Evolutionary conservation across 495 filamentous ascomycete species (phyloP).

Genomic region (Chaetomium tenue): DNA sequence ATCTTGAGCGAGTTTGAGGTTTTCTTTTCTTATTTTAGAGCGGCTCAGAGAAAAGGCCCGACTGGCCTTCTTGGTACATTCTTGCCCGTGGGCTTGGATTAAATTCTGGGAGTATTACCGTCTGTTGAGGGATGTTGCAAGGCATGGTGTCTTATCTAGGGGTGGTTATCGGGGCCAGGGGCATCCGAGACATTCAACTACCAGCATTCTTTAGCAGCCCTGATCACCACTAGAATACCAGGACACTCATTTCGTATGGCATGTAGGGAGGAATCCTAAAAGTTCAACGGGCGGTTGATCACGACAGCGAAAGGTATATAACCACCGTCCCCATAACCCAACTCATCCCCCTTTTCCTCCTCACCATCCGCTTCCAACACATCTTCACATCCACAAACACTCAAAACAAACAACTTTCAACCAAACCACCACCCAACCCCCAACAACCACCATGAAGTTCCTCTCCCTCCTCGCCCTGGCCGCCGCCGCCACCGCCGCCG

Average conservation of each 20-base stretch:
- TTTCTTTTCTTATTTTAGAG: background rate
- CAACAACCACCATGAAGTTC: slow-evolving; percentile 29
- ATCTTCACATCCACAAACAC: background rate
- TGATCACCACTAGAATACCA: background rate
- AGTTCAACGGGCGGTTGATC: background rate
- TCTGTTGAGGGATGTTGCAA: background rate
- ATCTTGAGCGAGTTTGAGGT: too few species aligned
- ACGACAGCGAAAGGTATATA: background rate
- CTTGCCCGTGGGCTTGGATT: background rate
- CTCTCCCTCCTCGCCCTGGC: slow-evolving; percentile 27
- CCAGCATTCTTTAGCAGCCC: slow-evolving; percentile 1
- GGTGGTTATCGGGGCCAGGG: background rate
- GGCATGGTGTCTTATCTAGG: slow-evolving; percentile 1
- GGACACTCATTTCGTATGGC: background rate
- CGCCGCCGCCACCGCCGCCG: slow-evolving; percentile 23
- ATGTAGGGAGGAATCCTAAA: background rate
- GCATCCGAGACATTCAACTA: slow-evolving; percentile 10
- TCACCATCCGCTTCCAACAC: slow-evolving; percentile 9
- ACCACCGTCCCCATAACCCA: background rate
- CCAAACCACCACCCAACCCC: background rate
- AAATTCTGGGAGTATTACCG: background rate
- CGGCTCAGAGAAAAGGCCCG: background rate
- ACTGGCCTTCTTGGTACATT: background rate
- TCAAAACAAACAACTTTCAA: background rate
- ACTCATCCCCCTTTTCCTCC: slow-evolving; percentile 2